Evolutionary conservation across 371 early-diverging fungal species (phyloP), one percentile per base, ranked within the genome.

Genomic region (Syncephalis fuscata): DNA sequence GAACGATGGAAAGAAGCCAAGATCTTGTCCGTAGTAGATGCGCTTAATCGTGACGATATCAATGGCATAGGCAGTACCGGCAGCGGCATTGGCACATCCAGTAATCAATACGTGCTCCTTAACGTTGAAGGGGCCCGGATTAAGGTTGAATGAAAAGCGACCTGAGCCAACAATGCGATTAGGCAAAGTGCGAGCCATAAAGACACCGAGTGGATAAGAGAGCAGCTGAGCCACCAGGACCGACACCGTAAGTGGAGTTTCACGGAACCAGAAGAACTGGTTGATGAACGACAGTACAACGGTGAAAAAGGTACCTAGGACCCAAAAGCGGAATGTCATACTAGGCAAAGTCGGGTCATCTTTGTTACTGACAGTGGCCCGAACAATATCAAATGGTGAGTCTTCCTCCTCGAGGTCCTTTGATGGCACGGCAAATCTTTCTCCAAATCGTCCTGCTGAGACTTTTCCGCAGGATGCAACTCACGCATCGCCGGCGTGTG

Each of bases 101-200:
- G 58, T 58, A n/a, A 82, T 68, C 17, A 85, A 59, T 10, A 71
- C 78, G 50, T 84, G 83, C 63, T 85, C 86, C 62, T 85, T 85
- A 50, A 80, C 69, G 58, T 71, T 73, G 63, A 85, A 85, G 2
- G 76, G 77, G 0, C 84, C 84, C 0, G 86, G 82, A 50, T 85
- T 85, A 43, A 80, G 62, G 36, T 53, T 40, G 39, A 62, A 57
- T 0, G 56, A 55, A 19, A 19, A 36, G 4, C 41, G 19, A 21
- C 16, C 16, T 7, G 15, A 4, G 41, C 21, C 21, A 15, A 41
- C 21, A 16, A 19, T 15, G 5, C 15, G 4, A 8, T 41, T 21
- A 19, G 41, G 41, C 16, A 41, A 15, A 15, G 21, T 8, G 4
- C n/a, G 4, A n/a, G 16, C 19, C 41, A 80, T 56, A n/a, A 80